Conservation (phyloP, 257 asterid genomes). For the Nicotiana tabacum region DNA sequence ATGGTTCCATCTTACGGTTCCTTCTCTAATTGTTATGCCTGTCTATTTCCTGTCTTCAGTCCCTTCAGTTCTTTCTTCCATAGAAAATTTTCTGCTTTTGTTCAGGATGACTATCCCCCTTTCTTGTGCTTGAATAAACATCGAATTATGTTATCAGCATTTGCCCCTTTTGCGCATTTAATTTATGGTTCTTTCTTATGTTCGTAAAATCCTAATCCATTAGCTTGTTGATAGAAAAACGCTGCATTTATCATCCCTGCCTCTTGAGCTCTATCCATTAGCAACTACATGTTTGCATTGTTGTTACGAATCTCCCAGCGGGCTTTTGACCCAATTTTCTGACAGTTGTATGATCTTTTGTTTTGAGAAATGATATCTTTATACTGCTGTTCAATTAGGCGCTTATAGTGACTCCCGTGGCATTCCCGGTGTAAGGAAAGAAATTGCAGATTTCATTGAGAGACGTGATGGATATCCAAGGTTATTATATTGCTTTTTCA, state of each 20-base stretch:
- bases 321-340: background rate
- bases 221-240: background rate
- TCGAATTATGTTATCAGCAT: background rate
- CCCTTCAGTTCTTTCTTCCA: background rate
- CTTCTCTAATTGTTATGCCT: background rate
- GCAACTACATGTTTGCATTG: background rate
- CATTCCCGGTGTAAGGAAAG: conserved; percentile 88
- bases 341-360: background rate
- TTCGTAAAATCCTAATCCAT: background rate
- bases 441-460: conserved; percentile 87
- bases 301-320: too few relatives aligned
- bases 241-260: background rate
- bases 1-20: too few relatives aligned
- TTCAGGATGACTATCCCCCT: background rate
- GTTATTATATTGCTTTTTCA: conserved; percentile 23
- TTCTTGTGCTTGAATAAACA: background rate
- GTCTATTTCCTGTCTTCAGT: background rate
- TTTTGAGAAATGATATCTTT: background rate
- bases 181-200: background rate
- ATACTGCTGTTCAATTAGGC: conserved; percentile 38
- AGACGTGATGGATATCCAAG: conserved; percentile 99
- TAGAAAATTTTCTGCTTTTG: background rate
- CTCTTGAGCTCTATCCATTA: background rate
- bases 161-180: background rate
- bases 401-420: conserved; percentile 99